Conservation (phyloP, 169 alveolate species). For the Eimeria maxima region DNA sequence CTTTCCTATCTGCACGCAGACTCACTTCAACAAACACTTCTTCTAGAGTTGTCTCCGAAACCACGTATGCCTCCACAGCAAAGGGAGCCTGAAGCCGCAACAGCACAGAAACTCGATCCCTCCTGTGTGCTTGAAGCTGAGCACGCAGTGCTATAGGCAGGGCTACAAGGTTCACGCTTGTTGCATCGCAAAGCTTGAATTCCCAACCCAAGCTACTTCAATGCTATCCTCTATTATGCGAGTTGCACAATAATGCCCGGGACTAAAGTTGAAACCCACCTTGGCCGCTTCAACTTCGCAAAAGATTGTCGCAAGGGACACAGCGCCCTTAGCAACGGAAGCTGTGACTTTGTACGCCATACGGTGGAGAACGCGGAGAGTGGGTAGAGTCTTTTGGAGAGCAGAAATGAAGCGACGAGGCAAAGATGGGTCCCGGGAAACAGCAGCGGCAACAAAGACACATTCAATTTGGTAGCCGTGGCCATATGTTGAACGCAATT, state of each 20-base stretch:
- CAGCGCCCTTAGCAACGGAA: conserved; percentile 57
- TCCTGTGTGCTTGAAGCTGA: background rate
- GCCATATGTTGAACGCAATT: conserved; percentile 90
- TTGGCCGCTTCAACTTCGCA: conserved; percentile 62
- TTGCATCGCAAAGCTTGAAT: background rate
- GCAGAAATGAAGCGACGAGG: conserved; percentile 34
- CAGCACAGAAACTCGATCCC: background rate
- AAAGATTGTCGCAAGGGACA: conserved; percentile 66
- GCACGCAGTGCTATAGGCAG: background rate
- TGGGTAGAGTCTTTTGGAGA: conserved; percentile 8
- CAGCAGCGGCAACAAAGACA: conserved; percentile 63
- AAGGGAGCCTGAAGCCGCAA: conserved; percentile 33
- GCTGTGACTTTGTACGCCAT: conserved; percentile 77
- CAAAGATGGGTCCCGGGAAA: conserved; percentile 37
- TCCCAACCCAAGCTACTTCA: background rate
- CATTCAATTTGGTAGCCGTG: conserved; percentile 87
- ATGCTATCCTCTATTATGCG: too few relatives aligned
- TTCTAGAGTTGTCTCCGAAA: conserved; percentile 61
- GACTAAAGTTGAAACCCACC: background rate
- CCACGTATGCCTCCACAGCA: conserved; percentile 67
- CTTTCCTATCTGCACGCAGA: conserved; percentile 5
- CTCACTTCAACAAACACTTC: conserved; percentile 72
- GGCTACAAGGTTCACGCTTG: background rate
- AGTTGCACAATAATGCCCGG: background rate
- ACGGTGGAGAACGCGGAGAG: conserved; percentile 60